Percentiles rank a stretch among this genome's conserved stretches.
phyloP scores from a whole-genome alignment of 1,284 basidiomycete species.

The Omphalotus olearius region DNA sequence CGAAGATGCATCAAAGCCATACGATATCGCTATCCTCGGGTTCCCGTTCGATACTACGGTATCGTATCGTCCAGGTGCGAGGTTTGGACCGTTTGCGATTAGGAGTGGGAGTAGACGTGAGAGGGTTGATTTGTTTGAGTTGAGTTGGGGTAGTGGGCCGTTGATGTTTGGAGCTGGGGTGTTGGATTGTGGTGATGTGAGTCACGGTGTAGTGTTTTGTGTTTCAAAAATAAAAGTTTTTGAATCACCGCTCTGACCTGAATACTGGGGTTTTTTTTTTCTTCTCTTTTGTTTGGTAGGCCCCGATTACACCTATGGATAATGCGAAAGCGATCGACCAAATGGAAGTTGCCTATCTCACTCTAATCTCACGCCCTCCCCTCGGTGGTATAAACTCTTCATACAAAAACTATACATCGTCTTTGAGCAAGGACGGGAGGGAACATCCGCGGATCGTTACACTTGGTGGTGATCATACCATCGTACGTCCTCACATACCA shows the following conservation, averaged over 20 bases:
- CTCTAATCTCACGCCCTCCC: conserved; percentile 46
- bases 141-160: conserved; percentile 50
- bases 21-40: conserved; percentile 59
- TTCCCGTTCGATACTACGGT: conserved; percentile 49
- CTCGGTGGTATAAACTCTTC: conserved; percentile 25
- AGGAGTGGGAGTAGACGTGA: conserved; percentile 46
- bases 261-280: no score
- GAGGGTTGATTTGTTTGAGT: conserved; percentile 40
- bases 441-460: conserved; percentile 56
- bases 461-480: conserved; percentile 49
- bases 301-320: conserved; percentile 52
- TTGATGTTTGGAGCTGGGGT: conserved; percentile 40
- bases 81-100: conserved; percentile 65
- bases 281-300: conserved; percentile 23
- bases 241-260: background rate
- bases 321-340: conserved; percentile 59
- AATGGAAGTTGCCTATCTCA: conserved; percentile 57
- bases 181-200: conserved; percentile 65
- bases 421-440: conserved; percentile 45
- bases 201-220: no score
- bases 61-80: conserved; percentile 57
- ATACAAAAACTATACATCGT: conserved; percentile 19
- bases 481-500: background rate
- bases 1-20: conserved; percentile 39
- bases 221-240: no score